Evolutionary conservation across 371 early-diverging fungal genomes (phyloP).

Genomic region (Mucor irregularis): DNA sequence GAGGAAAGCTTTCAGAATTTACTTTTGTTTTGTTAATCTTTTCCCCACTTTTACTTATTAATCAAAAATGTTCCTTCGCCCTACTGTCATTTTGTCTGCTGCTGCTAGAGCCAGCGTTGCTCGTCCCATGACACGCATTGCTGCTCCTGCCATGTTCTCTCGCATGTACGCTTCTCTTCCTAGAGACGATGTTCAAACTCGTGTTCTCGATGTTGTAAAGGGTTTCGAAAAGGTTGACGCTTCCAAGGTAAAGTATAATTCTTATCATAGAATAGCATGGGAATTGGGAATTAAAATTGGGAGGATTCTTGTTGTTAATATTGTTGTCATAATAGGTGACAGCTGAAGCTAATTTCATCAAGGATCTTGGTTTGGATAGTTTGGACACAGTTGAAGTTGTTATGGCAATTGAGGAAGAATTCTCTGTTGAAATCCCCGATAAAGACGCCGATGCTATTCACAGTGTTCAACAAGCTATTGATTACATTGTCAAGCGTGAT

Average conservation of each 20-base stretch:
- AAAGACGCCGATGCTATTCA: constrained; percentile 96
- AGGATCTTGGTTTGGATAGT: constrained; percentile 94
- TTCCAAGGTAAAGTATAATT: constrained; percentile 71
- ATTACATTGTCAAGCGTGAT: constrained; percentile 74
- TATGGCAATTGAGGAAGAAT: constrained; percentile 99
- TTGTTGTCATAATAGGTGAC: too few species aligned
- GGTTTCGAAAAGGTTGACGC: constrained; percentile 95
- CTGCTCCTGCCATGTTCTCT: constrained; percentile 23
- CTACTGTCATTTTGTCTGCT: constrained; percentile 39
- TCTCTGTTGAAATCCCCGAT: constrained; percentile 96
- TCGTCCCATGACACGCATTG: too few species aligned
- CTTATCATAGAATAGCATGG: not conserved
- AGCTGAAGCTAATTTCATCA: constrained; percentile 82
- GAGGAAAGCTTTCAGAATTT: too few species aligned
- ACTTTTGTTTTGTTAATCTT: not conserved
- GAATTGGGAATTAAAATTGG: too few species aligned
- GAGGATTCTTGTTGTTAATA: too few species aligned
- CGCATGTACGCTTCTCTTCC: constrained; percentile 62
- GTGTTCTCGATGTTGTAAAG: constrained; percentile 83
- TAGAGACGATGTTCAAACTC: constrained; percentile 65
- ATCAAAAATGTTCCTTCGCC: constrained; percentile 29
- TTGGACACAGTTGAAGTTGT: constrained; percentile 97
- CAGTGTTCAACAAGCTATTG: constrained; percentile 86
- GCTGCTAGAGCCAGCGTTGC: constrained; percentile 25
- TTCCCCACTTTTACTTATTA: not conserved